These are phyloP conservation scores for Kazachstania kunashirensis DNA, from an alignment of 805 yeast genomes.

Conservation along the genomic window DNA sequence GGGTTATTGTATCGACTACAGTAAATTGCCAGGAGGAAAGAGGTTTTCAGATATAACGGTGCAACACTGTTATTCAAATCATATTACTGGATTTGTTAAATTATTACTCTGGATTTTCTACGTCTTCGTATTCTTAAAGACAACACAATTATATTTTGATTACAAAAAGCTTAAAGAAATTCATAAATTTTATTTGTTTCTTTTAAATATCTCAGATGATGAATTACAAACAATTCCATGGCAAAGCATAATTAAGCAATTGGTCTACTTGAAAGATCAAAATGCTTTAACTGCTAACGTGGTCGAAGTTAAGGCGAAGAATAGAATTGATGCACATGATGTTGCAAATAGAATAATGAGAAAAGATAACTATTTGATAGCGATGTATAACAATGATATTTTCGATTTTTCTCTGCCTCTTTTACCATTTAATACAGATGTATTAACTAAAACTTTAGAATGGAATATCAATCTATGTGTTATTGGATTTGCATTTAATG, in stretches of 20 bases:
- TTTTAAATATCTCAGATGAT: constrained; percentile 62
- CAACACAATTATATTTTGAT: constrained; percentile 50
- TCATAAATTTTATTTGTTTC: constrained; percentile 60
- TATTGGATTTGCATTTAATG: constrained; percentile 75
- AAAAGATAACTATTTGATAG: constrained; percentile 87
- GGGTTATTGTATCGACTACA: constrained; percentile 70
- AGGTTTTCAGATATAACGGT: constrained; percentile 31
- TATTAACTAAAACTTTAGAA: constrained; percentile 77
- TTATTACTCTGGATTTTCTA: constrained; percentile 54
- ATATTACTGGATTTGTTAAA: constrained; percentile 45
- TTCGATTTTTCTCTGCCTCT: constrained; percentile 55
- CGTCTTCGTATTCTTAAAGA: constrained; percentile 41
- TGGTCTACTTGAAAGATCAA: constrained; percentile 67
- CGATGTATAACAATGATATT: constrained; percentile 70
- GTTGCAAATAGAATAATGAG: constrained; percentile 95
- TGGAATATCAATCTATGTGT: constrained; percentile 90
- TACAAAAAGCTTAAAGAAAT: constrained; percentile 62
- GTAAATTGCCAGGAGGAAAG: constrained; percentile 30
- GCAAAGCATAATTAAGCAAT: constrained; percentile 71
- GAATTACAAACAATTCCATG: constrained; percentile 91
- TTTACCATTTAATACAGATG: constrained; percentile 34
- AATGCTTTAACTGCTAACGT: constrained; percentile 50
- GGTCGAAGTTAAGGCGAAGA: constrained; percentile 56
- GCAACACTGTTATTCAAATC: constrained; percentile 30
- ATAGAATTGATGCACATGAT: constrained; percentile 80